Conservation (phyloP, 768 basidiomycete genomes). For the Gelatoporia subvermispora region DNA sequence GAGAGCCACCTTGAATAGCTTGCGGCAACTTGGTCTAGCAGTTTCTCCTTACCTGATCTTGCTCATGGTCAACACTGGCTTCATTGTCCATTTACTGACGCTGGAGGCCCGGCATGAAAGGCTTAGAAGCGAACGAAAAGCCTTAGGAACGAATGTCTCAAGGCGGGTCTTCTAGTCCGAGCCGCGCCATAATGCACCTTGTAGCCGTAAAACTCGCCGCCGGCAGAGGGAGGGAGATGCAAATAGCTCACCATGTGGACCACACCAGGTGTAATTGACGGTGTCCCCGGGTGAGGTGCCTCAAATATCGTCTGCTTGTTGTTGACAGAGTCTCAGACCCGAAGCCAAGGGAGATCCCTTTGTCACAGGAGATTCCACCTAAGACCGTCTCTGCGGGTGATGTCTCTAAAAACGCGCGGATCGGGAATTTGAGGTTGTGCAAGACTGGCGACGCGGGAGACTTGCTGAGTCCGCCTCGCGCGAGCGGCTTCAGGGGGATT, state of each 20-base stretch:
- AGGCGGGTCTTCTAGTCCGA: slow-evolving; percentile 73
- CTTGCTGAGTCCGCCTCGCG: neutral
- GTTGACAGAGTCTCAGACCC: slow-evolving; percentile 12
- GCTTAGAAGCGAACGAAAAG: slow-evolving; percentile 16
- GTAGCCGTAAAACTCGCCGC: slow-evolving; percentile 85
- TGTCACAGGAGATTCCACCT: slow-evolving; percentile 15
- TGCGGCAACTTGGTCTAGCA: too few species aligned
- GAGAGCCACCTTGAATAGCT: too few species aligned
- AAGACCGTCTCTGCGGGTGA: slow-evolving; percentile 13
- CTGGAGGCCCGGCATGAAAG: slow-evolving; percentile 23
- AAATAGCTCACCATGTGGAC: slow-evolving; percentile 64
- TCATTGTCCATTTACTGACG: slow-evolving; percentile 3
- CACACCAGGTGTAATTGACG: slow-evolving; percentile 54
- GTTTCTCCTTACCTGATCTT: slow-evolving; percentile 20
- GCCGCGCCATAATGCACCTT: slow-evolving; percentile 89
- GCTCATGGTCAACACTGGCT: slow-evolving; percentile 11
- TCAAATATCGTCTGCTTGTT: slow-evolving; percentile 20
- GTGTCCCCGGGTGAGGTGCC: slow-evolving; percentile 44
- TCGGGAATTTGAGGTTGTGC: slow-evolving; percentile 18
- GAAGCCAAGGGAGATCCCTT: slow-evolving; percentile 19
- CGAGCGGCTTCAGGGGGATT: too few species aligned
- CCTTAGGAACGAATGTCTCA: slow-evolving; percentile 60
- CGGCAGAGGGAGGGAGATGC: slow-evolving; percentile 48
- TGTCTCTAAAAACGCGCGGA: slow-evolving; percentile 15
- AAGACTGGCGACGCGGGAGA: slow-evolving; percentile 13